Base-by-base conservation (phyloP, 306 rosid species). In the Medicago arabica region DNA sequence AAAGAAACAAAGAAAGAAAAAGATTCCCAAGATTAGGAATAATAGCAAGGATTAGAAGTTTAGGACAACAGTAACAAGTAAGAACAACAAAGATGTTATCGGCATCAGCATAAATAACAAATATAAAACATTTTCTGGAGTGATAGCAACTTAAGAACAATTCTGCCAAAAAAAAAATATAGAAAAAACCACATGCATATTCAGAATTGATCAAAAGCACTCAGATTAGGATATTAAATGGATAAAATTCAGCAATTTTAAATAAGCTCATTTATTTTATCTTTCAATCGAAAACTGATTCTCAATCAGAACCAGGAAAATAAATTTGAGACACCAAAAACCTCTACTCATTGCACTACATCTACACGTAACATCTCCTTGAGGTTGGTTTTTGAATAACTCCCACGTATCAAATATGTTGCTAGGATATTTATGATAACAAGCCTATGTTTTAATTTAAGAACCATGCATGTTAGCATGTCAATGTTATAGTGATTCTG, bases 1-100 rank as follows among this genome's bases (percentile, higher is more conserved):
- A 44, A 65, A 75, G 15, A 58, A 57, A 65, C 34, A 60, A 58
- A 43, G n/a, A 44, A 8, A 39, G 21, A 38, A 54, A 62, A 46
- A 69, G 17, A 38, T 39, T 60, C 76, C 31, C 15, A 34, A 68
- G 49, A 79, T 69, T 19, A 36, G 78, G 57, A 78, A 50, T 55
- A n/a, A 40, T 36, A 54, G 25, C 70, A 69, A 43, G 25, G 38
- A 62, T 59, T 40, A 6, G 67, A 74, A 69, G 65, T 13, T 59
- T 23, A 59, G 39, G 65, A 59, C 40, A 31, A 61, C 40, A 59
- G 61, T 25, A 67, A 39, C 38, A 73, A 14, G 23, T 34, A 36
- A 69, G 60, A 77, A 38, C 38, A 75, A 16, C 9, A 69, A 16
- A 58, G 6, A 61, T 18, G 38, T 34, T 34, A 34, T 28, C 38